phyloP scores from a whole-genome alignment of 1,284 basidiomycete genomes.

The Cryptococcus sp. region DNA sequence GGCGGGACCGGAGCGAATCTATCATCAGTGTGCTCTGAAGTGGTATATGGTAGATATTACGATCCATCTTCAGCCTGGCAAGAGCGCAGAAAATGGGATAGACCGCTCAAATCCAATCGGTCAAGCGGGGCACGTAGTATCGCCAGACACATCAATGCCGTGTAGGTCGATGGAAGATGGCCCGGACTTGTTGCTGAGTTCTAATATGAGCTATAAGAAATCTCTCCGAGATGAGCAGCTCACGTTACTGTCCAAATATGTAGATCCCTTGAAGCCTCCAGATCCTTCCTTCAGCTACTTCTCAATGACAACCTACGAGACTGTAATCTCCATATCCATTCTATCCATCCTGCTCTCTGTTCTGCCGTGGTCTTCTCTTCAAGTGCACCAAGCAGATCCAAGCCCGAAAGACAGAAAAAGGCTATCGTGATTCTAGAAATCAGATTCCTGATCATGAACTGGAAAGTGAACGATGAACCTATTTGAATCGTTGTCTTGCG shows the following conservation, averaged over 20 bases:
- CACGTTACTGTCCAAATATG: slow-evolving; percentile 56
- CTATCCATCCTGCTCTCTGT: slow-evolving; percentile 62
- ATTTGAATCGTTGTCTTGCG: slow-evolving; percentile 43
- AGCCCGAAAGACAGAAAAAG: slow-evolving; percentile 76
- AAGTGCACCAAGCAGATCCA: slow-evolving; percentile 66
- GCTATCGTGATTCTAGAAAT: slow-evolving; percentile 63
- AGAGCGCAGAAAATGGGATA: slow-evolving; percentile 60
- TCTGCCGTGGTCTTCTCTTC: slow-evolving; percentile 51
- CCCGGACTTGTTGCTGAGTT: slow-evolving; percentile 56
- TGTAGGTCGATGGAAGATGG: slow-evolving; percentile 90
- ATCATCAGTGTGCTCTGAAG: slow-evolving; percentile 1
- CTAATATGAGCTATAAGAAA: not conserved
- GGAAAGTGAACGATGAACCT: slow-evolving; percentile 22
- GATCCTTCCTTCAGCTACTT: slow-evolving; percentile 50
- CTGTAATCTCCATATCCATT: slow-evolving; percentile 87
- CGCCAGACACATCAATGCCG: slow-evolving; percentile 71
- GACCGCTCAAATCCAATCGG: slow-evolving; percentile 60
- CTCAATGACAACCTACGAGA: slow-evolving; percentile 42
- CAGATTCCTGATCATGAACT: not conserved
- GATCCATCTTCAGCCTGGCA: slow-evolving; percentile 79
- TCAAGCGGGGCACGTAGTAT: slow-evolving; percentile 77
- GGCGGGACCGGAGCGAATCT: slow-evolving; percentile 75
- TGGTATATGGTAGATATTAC: slow-evolving; percentile 47
- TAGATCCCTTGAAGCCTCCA: slow-evolving; percentile 71
- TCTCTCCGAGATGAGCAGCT: slow-evolving; percentile 6